Evolutionary conservation across 2,329 filamentous ascomycete species (phyloP).

Genomic region (Aspergillus amoenus): DNA sequence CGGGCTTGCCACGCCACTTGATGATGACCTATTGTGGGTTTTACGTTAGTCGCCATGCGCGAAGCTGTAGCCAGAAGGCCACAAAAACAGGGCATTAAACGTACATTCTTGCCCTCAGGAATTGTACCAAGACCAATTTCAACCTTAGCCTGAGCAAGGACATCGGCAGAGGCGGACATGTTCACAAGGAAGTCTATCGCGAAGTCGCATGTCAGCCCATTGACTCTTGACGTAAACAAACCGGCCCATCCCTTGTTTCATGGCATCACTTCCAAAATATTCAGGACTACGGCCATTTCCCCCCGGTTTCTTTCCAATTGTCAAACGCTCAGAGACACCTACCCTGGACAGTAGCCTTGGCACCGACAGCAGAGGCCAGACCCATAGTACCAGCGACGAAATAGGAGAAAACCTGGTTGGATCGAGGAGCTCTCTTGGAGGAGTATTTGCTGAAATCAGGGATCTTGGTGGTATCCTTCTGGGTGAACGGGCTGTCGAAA

Average conservation of each 20-base stretch:
- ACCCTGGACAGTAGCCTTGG: conserved; percentile 98
- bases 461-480: conserved; percentile 64
- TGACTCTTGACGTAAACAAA: conserved; percentile 5
- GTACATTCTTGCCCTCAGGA: conserved; percentile 98
- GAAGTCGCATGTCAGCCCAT: conserved; percentile 27
- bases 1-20: conserved; percentile 99
- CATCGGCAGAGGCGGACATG: conserved; percentile 98
- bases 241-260: neutral
- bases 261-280: neutral
- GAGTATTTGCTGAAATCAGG: conserved; percentile 89
- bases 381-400: conserved; percentile 98
- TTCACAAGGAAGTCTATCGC: conserved; percentile 93
- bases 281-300: neutral
- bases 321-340: conserved; percentile 42
- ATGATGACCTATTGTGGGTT: conserved; percentile 73
- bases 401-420: conserved; percentile 90
- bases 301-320: neutral
- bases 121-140: conserved; percentile 91
- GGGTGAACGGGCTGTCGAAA: conserved; percentile 58
- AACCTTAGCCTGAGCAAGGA: conserved; percentile 98
- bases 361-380: conserved; percentile 84
- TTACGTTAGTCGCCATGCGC: conserved; percentile 17
- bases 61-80: neutral
- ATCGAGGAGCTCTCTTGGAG: conserved; percentile 64
- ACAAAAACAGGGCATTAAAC: neutral